Percentiles rank a stretch among this genome's conserved stretches.
Evolutionary conservation across 306 rosid genomes (phyloP).

Genomic region (Vigna radiata): DNA sequence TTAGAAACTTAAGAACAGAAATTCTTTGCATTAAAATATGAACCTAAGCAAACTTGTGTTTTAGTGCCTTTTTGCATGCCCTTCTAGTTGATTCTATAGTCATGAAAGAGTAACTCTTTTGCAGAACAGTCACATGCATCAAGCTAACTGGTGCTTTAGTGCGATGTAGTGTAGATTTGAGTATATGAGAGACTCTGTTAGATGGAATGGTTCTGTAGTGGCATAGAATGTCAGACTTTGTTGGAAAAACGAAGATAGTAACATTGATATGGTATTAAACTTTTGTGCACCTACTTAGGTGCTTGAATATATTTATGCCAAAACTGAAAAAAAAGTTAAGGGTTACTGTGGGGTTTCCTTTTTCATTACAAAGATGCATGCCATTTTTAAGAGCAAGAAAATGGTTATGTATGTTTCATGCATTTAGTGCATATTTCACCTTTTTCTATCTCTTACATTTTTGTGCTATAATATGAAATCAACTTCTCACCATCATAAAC

Average conservation of each 20-base stretch:
- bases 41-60: neutral
- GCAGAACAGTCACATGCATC: neutral
- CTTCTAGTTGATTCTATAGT: constrained; percentile 30
- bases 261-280: constrained; percentile 13
- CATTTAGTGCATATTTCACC: constrained; percentile 22
- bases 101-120: constrained; percentile 26
- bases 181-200: neutral
- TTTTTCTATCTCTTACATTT: neutral
- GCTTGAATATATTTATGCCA: constrained; percentile 17
- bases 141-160: neutral
- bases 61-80: constrained; percentile 21
- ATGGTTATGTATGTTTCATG: neutral
- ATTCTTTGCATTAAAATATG: neutral
- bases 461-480: neutral
- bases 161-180: constrained; percentile 11
- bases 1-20: too few relatives aligned
- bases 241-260: constrained; percentile 10
- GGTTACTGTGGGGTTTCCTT: neutral
- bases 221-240: constrained; percentile 12
- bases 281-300: neutral
- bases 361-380: constrained; percentile 15
- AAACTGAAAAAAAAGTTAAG: neutral
- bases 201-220: constrained; percentile 16
- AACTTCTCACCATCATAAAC: neutral
- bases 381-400: neutral